Conservation (phyloP, 2,329 filamentous ascomycete genomes). For the Byssothecium circinans region DNA sequence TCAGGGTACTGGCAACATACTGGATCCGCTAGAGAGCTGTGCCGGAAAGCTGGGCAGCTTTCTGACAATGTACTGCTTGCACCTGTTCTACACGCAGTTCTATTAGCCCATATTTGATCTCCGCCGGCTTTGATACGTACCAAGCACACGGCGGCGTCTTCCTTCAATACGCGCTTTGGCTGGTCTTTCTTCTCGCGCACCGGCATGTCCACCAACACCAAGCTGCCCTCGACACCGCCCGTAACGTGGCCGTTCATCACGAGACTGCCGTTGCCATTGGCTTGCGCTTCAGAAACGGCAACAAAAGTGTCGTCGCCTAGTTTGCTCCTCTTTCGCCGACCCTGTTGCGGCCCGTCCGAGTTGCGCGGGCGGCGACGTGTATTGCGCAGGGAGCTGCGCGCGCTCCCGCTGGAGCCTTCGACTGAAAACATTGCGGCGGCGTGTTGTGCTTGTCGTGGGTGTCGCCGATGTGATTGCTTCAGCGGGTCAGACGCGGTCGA, state of each 20-base stretch:
- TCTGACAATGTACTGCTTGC: conserved; percentile 80
- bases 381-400: conserved; percentile 47
- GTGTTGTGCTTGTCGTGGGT: not conserved
- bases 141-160: conserved; percentile 67
- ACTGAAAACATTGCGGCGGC: conserved; percentile 43
- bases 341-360: conserved; percentile 47
- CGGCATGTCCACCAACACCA: conserved; percentile 42
- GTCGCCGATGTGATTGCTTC: not conserved
- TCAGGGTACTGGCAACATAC: conserved; percentile 53
- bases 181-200: conserved; percentile 44
- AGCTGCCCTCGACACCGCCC: conserved; percentile 30
- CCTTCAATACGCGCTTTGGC: conserved; percentile 62
- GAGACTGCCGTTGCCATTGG: conserved; percentile 36
- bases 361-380: conserved; percentile 51
- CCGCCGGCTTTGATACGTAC: conserved; percentile 49
- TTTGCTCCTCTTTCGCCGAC: conserved; percentile 52
- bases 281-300: conserved; percentile 23
- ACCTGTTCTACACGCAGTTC: conserved; percentile 65
- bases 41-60: conserved; percentile 83
- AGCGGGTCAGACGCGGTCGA: not conserved
- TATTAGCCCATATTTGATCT: conserved; percentile 12
- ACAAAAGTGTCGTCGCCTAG: conserved; percentile 47
- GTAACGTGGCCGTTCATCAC: conserved; percentile 38
- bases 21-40: conserved; percentile 67
- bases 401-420: conserved; percentile 39